Conservation (phyloP, 108 stramenopile genomes). For the Fragilaria crotonensis region DNA sequence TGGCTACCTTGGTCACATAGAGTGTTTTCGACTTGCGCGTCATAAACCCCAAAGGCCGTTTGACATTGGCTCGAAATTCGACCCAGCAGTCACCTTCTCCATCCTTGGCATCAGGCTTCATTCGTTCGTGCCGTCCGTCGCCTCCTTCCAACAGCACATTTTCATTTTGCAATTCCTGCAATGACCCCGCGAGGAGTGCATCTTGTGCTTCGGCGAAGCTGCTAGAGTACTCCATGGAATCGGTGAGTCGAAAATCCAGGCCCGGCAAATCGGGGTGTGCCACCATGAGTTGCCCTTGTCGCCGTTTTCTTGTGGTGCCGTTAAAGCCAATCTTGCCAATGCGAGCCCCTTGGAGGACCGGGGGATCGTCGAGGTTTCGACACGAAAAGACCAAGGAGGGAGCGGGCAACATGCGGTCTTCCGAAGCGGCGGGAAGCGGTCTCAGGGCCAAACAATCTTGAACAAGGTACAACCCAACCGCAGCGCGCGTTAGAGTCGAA, state of each 20-base stretch:
- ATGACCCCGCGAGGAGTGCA: constrained; percentile 59
- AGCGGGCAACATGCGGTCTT: constrained; percentile 49
- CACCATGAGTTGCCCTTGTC: constrained; percentile 67
- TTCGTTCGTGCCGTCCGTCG: constrained; percentile 11
- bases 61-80: constrained; percentile 71
- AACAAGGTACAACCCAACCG: constrained; percentile 10
- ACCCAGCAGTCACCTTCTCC: constrained; percentile 74
- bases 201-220: constrained; percentile 76
- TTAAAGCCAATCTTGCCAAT: constrained; percentile 53
- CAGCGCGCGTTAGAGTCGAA: constrained; percentile 5
- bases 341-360: constrained; percentile 13
- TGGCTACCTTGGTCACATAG: constrained; percentile 24
- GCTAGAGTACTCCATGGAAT: constrained; percentile 31
- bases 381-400: constrained; percentile 70
- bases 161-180: constrained; percentile 65
- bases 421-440: constrained; percentile 62
- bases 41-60: constrained; percentile 52
- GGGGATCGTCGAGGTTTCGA: constrained; percentile 8
- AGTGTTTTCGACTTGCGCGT: constrained; percentile 9
- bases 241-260: constrained; percentile 58
- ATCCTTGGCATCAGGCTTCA: constrained; percentile 18
- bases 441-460: constrained; percentile 40
- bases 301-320: constrained; percentile 19
- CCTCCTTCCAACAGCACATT: constrained; percentile 44
- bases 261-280: constrained; percentile 49